Conservation (phyloP, 768 basidiomycete species). For the Baorangia bicolor region DNA sequence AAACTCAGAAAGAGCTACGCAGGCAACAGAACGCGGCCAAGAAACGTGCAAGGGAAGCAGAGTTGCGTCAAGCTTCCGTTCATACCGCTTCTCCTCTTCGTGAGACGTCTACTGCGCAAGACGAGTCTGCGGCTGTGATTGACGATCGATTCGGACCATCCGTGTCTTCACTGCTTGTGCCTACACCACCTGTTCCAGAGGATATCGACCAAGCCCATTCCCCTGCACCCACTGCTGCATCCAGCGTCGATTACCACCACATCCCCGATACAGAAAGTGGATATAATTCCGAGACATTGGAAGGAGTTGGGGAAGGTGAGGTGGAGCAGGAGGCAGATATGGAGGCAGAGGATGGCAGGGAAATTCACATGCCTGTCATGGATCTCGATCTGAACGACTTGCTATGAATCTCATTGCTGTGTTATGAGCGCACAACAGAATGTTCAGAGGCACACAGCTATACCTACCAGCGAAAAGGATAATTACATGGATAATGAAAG, state of each 20-base stretch:
- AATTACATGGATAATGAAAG: background rate
- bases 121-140: constrained; percentile 20
- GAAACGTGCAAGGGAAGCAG: constrained; percentile 45
- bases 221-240: constrained; percentile 50
- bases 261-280: constrained; percentile 49
- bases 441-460: background rate
- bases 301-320: constrained; percentile 30
- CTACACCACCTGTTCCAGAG: constrained; percentile 24
- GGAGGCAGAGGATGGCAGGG: constrained; percentile 21
- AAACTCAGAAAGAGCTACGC: constrained; percentile 47
- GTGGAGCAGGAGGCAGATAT: constrained; percentile 26
- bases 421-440: background rate
- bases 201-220: constrained; percentile 41
- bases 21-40: constrained; percentile 52
- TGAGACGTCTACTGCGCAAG: constrained; percentile 32
- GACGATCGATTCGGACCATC: constrained; percentile 31
- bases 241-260: constrained; percentile 43
- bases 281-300: constrained; percentile 51
- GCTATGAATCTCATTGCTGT: constrained; percentile 14
- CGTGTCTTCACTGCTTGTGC: constrained; percentile 27
- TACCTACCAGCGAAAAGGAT: background rate
- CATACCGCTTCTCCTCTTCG: constrained; percentile 27
- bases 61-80: constrained; percentile 22
- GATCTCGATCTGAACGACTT: constrained; percentile 29
- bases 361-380: constrained; percentile 24